A percentile compares a stretch with the other conserved stretches of the same genome.
phyloP scores from a whole-genome alignment of 2,329 filamentous ascomycete genomes.

The Rutstroemia sp. region DNA sequence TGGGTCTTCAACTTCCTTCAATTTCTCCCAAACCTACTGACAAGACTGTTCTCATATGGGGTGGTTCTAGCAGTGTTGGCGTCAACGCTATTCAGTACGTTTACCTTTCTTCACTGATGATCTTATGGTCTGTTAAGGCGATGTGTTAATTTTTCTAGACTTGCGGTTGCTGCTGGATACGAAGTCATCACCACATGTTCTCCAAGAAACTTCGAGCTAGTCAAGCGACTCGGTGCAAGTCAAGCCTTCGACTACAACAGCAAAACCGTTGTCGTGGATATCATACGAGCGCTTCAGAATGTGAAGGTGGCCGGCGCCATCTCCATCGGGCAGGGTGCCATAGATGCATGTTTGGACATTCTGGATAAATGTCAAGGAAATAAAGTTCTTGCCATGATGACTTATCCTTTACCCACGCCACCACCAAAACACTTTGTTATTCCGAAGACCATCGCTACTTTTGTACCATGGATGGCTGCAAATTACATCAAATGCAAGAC shows the following conservation, averaged over 20 bases:
- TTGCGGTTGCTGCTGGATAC: slow-evolving; percentile 36
- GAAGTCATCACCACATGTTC: slow-evolving; percentile 33
- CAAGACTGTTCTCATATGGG: slow-evolving; percentile 32
- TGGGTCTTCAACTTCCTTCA: slow-evolving; percentile 21
- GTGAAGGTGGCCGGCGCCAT: slow-evolving; percentile 28
- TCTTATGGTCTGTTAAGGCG: too few relatives aligned
- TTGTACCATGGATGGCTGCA: not conserved
- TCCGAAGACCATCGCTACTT: not conserved
- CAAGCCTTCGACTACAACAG: slow-evolving; percentile 34
- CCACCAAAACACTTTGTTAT: not conserved
- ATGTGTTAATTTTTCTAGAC: slow-evolving; percentile 1
- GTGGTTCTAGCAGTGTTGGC: slow-evolving; percentile 18
- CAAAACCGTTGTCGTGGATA: slow-evolving; percentile 9
- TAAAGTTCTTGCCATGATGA: not conserved
- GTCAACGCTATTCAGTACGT: slow-evolving; percentile 30
- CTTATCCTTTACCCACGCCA: not conserved
- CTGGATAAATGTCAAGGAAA: not conserved
- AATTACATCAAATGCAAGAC: not conserved
- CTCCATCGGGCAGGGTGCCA: not conserved
- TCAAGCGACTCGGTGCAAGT: slow-evolving; percentile 34
- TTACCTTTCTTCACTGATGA: too few relatives aligned
- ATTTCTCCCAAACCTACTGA: slow-evolving; percentile 21
- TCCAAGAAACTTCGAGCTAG: slow-evolving; percentile 31
- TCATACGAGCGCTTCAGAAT: slow-evolving; percentile 13
- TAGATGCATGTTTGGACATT: slow-evolving; percentile 6